Base-by-base conservation (phyloP, 2,329 filamentous ascomycete species). In the Neophaeococcomyces mojaviensis region DNA sequence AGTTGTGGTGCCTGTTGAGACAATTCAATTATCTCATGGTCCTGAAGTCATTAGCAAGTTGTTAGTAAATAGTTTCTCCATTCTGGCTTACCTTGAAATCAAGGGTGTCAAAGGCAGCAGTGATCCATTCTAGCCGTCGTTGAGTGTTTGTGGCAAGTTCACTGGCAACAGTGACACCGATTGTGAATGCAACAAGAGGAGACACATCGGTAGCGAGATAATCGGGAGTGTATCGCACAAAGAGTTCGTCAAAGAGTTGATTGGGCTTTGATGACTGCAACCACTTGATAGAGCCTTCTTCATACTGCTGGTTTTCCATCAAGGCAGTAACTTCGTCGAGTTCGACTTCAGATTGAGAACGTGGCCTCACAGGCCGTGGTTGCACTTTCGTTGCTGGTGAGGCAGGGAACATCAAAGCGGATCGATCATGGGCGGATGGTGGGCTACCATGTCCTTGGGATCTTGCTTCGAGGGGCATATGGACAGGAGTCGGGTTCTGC, bases 161-260 rank as follows among this genome's bases (percentile, higher is more conserved):
- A 2, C 73, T 70, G 2, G 77, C 79, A 20, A 82, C 74, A n/a
- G 79, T 78, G 18, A 78, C 77, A 43, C 75, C 76, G 20, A 81
- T 77, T 2, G 78, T 81, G 34, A 83, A 69, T 19, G 72, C 68
- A 30, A 82, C 71, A 33, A 83, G 70, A 2, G 77, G 72, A 24
- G 76, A 72, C 15, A 82, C 69, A 32, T 68, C 65, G 15, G 64
- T 64, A 9, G 53, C 45, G 19, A 82, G 65, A 59, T 79, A 82
- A 7, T 65, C 61, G 1, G 79, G 78, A 49, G 76, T 73, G 55
- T 75, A 68, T 45, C 69, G 72, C 18, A 77, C 69, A 57, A 83
- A 82, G 42, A 81, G 68, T 22, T 72, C 69, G 59, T 81, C 77
- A 58, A 82, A 83, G n/a, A 83, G 66, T 37, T 76, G 71, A 13